These are phyloP conservation scores for Pyrenula aspistea DNA, from an alignment of 495 filamentous ascomycete genomes.

Conservation along the genomic window DNA sequence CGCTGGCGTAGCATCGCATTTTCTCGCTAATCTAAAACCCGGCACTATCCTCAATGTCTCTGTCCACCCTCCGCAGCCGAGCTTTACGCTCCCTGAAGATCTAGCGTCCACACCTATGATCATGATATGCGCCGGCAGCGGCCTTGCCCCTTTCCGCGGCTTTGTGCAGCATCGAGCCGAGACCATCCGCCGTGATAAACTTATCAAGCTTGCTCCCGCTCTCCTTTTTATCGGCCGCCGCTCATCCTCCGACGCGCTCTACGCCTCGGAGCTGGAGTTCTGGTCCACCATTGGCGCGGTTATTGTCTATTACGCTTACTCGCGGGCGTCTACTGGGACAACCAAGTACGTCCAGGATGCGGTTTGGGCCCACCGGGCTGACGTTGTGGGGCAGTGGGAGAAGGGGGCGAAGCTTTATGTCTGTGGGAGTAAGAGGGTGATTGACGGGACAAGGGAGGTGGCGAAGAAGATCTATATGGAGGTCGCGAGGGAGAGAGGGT, in stretches of 20 bases:
- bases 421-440: background rate
- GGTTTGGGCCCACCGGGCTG: background rate
- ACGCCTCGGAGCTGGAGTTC: conserved; percentile 9
- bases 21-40: conserved; percentile 3
- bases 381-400: background rate
- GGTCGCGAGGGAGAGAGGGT: too few species aligned
- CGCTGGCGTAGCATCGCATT: background rate
- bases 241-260: conserved; percentile 14
- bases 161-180: conserved; percentile 20
- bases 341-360: background rate
- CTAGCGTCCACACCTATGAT: conserved; percentile 13
- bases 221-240: conserved; percentile 21
- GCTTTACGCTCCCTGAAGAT: conserved; percentile 18
- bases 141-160: conserved; percentile 25
- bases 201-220: conserved; percentile 10
- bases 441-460: background rate
- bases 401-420: background rate
- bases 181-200: conserved; percentile 1
- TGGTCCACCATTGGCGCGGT: background rate
- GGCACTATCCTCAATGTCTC: conserved; percentile 33
- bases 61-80: conserved; percentile 26
- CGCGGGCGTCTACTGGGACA: background rate
- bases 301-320: background rate
- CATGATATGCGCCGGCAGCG: conserved; percentile 23
- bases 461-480: background rate